Evolutionary conservation across 1,139 yeast genomes (phyloP), one percentile per base, ranked within the genome.

Genomic region (Arxiozyma telluris): DNA sequence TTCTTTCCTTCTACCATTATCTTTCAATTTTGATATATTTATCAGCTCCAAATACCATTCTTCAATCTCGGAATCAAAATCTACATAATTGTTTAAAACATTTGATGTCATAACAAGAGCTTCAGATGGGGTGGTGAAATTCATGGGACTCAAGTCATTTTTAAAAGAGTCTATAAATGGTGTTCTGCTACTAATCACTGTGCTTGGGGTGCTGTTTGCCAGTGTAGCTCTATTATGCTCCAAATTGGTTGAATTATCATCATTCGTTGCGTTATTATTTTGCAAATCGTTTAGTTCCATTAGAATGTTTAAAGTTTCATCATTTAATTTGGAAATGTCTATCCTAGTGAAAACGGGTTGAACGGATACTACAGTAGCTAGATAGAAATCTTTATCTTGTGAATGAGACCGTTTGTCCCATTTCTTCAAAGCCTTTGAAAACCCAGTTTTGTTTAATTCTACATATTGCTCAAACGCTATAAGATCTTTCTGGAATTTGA

Each of bases 391-490:
- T 67, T 90, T 90, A 11, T 97, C 91, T 62, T 89, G 96, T 1
- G 96, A 87, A 64, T 91, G 90, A 21, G 97, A 89, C 57, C 98
- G 77, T 71, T 93, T 93, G 70, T 93, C 98, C 98, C 98, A 93
- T 73, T 93, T 93, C 68, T 93, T 93, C 62, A 93, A 80, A 41
- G 89, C 98, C 71, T 93, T 93, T 38, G 94, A 84, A 70, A 93
- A 93, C 20, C 98, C 98, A 0, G 96, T 89, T 64, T 93, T 96
- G 67, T 93, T 93, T 57, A 93, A 76, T 68, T 91, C 96, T 47
- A 93, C 90, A 70, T 88, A 93, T 69, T 91, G 97, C 66, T 93
- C 96, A 34, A 93, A 75, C 55, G 96, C 78, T 59, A 87, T 84
- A 59, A 93, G 75, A 69, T 93, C 98, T 61, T 91, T 87, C 53